Conservation (phyloP, 768 basidiomycete genomes). For the Boletus barrowsii region DNA sequence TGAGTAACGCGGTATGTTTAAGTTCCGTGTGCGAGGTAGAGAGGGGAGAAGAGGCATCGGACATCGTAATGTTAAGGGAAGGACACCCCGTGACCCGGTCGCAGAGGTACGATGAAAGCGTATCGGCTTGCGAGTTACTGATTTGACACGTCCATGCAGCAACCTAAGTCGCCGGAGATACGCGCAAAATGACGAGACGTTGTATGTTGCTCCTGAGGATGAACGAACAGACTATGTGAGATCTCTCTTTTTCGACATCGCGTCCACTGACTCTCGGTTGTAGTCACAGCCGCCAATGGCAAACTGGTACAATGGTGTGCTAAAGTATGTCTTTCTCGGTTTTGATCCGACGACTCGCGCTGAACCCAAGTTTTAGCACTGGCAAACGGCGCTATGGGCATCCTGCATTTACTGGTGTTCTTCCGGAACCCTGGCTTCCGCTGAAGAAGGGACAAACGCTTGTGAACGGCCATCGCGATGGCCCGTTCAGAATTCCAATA, state of each 20-base stretch:
- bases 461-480: constrained; percentile 47
- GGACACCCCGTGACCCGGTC: constrained; percentile 88
- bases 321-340: constrained; percentile 57
- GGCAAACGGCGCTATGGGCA: constrained; percentile 93
- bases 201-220: constrained; percentile 95
- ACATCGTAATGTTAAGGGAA: constrained; percentile 66
- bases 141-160: constrained; percentile 36
- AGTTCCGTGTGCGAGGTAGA: constrained; percentile 88
- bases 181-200: constrained; percentile 87
- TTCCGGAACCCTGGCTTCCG: constrained; percentile 94
- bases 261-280: constrained; percentile 7
- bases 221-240: constrained; percentile 83
- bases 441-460: constrained; percentile 78
- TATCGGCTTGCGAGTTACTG: background rate
- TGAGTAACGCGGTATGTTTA: constrained; percentile 81
- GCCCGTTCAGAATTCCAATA: constrained; percentile 35
- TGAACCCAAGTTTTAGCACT: constrained; percentile 51
- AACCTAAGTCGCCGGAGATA: constrained; percentile 86
- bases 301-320: constrained; percentile 88
- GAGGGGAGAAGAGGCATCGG: constrained; percentile 81
- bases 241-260: constrained; percentile 13
- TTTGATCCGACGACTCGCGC: background rate
- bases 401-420: constrained; percentile 88
- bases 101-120: constrained; percentile 57
- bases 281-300: constrained; percentile 97